Evolutionary conservation across 2,329 filamentous ascomycete genomes (phyloP).

Genomic region (Biscogniauxia marginata): DNA sequence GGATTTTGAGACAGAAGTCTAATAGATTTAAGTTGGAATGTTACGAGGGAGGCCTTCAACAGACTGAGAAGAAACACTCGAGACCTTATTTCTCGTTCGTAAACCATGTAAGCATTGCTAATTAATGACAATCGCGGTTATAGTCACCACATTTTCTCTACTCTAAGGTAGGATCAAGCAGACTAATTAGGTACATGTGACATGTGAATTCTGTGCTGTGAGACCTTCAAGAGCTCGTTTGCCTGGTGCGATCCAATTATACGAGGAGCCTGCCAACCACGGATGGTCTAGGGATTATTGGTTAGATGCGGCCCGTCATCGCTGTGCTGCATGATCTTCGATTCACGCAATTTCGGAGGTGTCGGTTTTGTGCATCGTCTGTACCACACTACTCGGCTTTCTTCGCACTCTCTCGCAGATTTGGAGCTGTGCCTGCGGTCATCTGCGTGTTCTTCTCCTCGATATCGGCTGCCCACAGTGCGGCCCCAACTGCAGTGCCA

Average conservation of each 20-base stretch:
- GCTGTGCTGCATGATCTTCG: not conserved
- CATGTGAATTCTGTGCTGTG: not conserved
- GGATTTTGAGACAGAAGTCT: too few relatives aligned
- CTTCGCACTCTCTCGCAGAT: constrained; percentile 47
- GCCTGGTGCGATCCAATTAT: not conserved
- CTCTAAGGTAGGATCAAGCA: too few relatives aligned
- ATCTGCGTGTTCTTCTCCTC: constrained; percentile 56
- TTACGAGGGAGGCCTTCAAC: too few relatives aligned
- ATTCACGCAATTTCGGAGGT: constrained; percentile 23
- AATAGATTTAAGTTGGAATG: too few relatives aligned
- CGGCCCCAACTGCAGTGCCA: constrained; percentile 67
- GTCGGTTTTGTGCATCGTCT: constrained; percentile 18
- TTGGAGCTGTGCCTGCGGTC: constrained; percentile 50
- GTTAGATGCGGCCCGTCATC: not conserved
- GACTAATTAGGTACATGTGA: not conserved
- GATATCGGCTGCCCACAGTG: constrained; percentile 90
- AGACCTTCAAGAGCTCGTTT: not conserved
- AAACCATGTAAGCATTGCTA: too few relatives aligned
- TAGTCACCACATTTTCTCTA: not conserved
- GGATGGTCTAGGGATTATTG: not conserved
- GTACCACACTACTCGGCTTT: constrained; percentile 42
- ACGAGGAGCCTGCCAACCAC: not conserved
- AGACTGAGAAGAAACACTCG: too few relatives aligned
- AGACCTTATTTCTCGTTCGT: too few relatives aligned
- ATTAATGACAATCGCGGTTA: not conserved